phyloP scores from a whole-genome alignment of 768 basidiomycete species.

The Xanthoconium purpureum region DNA sequence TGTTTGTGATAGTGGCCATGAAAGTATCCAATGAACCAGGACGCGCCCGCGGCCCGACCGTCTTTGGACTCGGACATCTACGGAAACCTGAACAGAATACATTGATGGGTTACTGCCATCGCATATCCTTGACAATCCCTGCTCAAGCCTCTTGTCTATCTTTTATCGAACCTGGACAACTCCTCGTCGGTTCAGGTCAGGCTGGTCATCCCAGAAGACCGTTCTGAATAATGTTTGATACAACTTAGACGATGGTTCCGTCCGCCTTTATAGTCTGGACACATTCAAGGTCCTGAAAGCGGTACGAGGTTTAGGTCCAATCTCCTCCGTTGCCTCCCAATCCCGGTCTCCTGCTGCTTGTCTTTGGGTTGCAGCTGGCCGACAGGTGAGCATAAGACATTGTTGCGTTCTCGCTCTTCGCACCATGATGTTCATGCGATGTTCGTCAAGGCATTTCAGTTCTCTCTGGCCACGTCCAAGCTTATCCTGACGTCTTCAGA shows the following conservation, averaged over 20 bases:
- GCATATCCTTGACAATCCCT: slow-evolving; percentile 39
- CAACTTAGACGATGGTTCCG: slow-evolving; percentile 60
- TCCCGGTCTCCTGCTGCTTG: slow-evolving; percentile 41
- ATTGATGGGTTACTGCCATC: slow-evolving; percentile 13
- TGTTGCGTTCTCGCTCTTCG: neutral
- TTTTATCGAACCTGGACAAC: slow-evolving; percentile 44
- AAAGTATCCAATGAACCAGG: neutral
- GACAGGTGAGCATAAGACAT: slow-evolving; percentile 38
- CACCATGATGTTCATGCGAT: neutral
- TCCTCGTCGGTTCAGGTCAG: slow-evolving; percentile 65
- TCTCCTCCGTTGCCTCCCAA: slow-evolving; percentile 59
- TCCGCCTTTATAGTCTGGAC: slow-evolving; percentile 63
- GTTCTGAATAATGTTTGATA: neutral
- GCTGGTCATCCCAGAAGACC: neutral
- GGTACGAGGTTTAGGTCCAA: slow-evolving; percentile 54
- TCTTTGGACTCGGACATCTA: neutral
- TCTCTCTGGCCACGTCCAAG: slow-evolving; percentile 46
- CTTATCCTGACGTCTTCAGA: slow-evolving; percentile 55
- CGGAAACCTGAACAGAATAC: neutral
- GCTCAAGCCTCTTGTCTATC: slow-evolving; percentile 53
- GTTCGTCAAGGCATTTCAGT: slow-evolving; percentile 30
- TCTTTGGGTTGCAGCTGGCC: slow-evolving; percentile 68
- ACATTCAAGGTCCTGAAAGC: slow-evolving; percentile 62
- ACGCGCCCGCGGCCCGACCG: neutral
- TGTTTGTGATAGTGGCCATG: slow-evolving; percentile 11